phyloP scores from a whole-genome alignment of 2,329 filamentous ascomycete genomes.

The Fusarium falciforme region DNA sequence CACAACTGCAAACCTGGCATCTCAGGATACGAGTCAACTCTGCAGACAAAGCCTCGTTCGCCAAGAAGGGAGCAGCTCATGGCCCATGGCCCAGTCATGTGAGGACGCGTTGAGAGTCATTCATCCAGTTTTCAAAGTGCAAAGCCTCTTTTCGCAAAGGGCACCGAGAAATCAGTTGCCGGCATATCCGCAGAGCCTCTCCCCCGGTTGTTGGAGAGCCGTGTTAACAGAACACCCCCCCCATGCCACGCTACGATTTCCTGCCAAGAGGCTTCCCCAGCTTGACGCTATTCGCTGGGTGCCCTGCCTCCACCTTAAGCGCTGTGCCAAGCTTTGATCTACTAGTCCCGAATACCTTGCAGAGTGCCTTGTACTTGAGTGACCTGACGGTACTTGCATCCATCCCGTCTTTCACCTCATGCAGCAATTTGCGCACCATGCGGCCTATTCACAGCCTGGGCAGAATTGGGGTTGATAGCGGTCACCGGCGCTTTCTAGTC shows the following conservation, averaged over 20 bases:
- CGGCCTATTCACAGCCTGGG: background rate
- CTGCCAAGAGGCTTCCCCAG: background rate
- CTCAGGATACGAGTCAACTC: background rate
- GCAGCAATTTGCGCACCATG: constrained; percentile 3
- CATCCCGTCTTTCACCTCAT: background rate
- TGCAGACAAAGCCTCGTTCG: background rate
- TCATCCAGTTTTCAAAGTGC: constrained; percentile 1
- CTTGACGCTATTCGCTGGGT: background rate
- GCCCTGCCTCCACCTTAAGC: background rate
- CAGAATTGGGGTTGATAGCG: background rate
- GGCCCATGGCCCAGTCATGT: background rate
- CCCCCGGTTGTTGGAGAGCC: background rate
- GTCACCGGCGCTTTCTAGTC: background rate
- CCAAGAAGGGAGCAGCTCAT: background rate
- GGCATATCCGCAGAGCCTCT: constrained; percentile 7
- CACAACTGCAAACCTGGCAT: background rate
- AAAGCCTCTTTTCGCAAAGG: background rate
- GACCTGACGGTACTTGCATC: background rate
- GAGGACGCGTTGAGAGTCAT: background rate
- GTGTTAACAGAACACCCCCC: background rate
- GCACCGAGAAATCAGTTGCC: background rate
- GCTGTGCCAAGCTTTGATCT: background rate
- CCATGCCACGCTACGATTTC: background rate
- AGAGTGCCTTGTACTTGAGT: constrained; percentile 5
- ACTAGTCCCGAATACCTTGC: background rate